Base-by-base conservation (phyloP, 495 filamentous ascomycete species). In the Neurospora sp. region DNA sequence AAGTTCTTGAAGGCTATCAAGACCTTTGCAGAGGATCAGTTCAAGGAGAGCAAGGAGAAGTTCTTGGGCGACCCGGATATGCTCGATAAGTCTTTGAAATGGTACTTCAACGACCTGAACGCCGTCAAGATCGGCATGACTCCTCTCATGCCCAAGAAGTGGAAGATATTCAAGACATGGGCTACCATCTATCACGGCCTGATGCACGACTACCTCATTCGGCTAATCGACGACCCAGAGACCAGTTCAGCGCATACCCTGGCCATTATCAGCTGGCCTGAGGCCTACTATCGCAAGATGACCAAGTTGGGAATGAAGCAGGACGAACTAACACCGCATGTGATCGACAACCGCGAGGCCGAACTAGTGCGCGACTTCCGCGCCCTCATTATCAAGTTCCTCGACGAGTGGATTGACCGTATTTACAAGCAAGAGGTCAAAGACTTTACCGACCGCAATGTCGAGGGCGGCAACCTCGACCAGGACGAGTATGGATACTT, bases 71-170 rank as follows among this genome's bases (percentile, higher is more conserved):
- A 98, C 76, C 92, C 96, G 0, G 88, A 92, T n/a, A 87, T 83
- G 75, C 83, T 99, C 53, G 92, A 95, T 65, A 96, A 97, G 83
- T 88, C 85, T 75, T 85, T 97, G 81, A 89, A 89, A 72, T 99
- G 96, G 96, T 98, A 90, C 82, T 99, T 98, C 86, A 97, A 97
- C 81, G 95, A 99, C 78, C 88, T 99, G 1, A 94, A 92, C 79
- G 92, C 93, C 0, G 94, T 97, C 72, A 91, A 93, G 83, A 85
- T 94, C 69, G 94, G 96, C 76, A 96, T 99, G 90, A 88, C 91
- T 68, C 86, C 86, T 42, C 83, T 99, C 70, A 93, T 97, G 87
- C 96, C 96, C 37, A 97, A 96, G 82, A 97, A 96, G 77, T 99
- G 96, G 96, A 95, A 92, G 82, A 97, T 98, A 69, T 94, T 94